Conservation (phyloP, 2,329 filamentous ascomycete genomes). For the Coniochaeta ligniaria region DNA sequence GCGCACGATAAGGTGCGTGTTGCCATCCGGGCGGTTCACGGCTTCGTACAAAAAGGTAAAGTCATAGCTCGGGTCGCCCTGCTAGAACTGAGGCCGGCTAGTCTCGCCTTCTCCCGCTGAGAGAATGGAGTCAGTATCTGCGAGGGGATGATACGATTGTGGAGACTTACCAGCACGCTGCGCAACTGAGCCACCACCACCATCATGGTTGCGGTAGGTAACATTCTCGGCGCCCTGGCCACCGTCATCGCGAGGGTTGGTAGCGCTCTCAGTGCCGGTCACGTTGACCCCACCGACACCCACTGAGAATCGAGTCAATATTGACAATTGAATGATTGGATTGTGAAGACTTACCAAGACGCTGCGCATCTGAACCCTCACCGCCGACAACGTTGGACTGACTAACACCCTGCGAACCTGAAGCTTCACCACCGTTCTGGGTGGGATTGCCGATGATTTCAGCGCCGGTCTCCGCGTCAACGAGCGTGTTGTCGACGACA, state of each 20-base stretch:
- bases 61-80: background rate
- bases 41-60: background rate
- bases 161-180: background rate
- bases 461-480: slow-evolving; percentile 19
- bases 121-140: background rate
- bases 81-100: background rate
- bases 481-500: slow-evolving; percentile 51
- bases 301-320: background rate
- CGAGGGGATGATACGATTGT: background rate
- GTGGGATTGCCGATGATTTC: background rate
- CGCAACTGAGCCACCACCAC: too few relatives aligned
- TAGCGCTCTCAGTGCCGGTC: too few relatives aligned
- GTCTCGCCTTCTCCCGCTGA: background rate
- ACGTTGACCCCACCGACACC: too few relatives aligned
- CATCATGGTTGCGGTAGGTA: too few relatives aligned
- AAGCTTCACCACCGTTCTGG: background rate
- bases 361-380: background rate
- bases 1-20: background rate
- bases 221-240: too few relatives aligned
- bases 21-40: background rate
- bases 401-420: background rate
- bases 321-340: background rate
- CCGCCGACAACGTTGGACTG: too few relatives aligned
- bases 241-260: too few relatives aligned
- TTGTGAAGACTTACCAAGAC: too few relatives aligned